Conservation (phyloP, 495 filamentous ascomycete genomes). For the Daldinia caldariorum region DNA sequence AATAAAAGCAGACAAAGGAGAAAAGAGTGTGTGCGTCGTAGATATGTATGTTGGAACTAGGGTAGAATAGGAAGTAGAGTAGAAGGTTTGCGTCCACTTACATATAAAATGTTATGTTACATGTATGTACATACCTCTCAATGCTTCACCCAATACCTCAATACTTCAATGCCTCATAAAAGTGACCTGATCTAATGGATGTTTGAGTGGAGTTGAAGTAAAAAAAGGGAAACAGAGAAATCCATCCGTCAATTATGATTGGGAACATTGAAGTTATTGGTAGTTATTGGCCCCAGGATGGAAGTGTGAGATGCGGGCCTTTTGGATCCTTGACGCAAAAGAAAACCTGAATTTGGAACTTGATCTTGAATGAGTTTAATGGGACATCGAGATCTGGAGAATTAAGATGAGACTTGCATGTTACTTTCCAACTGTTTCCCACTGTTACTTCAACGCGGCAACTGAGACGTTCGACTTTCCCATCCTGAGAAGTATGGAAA, state of each 20-base stretch:
- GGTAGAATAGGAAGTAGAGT: conserved; percentile 15
- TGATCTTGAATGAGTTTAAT: conserved; percentile 28
- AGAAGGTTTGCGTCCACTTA: conserved; percentile 5
- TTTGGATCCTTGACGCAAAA: conserved; percentile 35
- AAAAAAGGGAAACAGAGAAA: conserved; percentile 13
- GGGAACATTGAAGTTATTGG: conserved; percentile 22
- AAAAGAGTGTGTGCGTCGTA: conserved; percentile 9
- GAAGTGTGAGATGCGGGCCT: conserved; percentile 40
- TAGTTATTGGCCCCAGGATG: conserved; percentile 16
- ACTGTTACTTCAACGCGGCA: conserved; percentile 38
- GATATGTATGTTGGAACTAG: conserved; percentile 17
- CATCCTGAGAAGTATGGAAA: conserved; percentile 17
- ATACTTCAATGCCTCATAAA: too few relatives aligned
- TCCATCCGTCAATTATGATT: not conserved
- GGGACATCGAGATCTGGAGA: conserved; percentile 42
- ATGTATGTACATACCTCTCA: conserved; percentile 9
- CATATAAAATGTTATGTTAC: conserved; percentile 7
- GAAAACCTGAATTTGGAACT: conserved; percentile 40
- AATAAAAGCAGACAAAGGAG: conserved; percentile 30
- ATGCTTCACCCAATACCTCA: too few relatives aligned
- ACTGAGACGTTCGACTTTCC: conserved; percentile 37
- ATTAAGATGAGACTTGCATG: conserved; percentile 34
- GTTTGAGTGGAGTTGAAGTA: conserved; percentile 21
- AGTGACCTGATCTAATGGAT: not conserved
- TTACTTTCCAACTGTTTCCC: too few relatives aligned